Conservation (phyloP, 495 filamentous ascomycete species). For the Platismatia glauca region DNA sequence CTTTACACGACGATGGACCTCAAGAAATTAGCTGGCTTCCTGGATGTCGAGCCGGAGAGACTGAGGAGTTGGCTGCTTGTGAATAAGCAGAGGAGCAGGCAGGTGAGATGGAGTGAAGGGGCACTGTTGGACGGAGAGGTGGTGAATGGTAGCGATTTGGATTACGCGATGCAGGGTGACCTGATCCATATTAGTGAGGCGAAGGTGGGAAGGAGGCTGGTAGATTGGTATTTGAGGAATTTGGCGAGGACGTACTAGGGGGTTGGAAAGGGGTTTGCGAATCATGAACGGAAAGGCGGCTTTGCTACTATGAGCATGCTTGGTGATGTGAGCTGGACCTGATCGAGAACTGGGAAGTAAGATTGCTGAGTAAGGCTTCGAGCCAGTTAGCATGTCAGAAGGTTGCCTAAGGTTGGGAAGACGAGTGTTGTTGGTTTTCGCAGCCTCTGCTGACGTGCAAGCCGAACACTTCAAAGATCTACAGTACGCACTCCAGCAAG, state of each 20-base stretch:
- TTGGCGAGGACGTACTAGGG: slow-evolving; percentile 76
- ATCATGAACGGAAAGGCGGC: not conserved
- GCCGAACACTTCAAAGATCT: no score
- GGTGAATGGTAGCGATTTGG: slow-evolving; percentile 82
- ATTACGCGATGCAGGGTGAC: slow-evolving; percentile 95
- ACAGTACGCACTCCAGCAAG: no score
- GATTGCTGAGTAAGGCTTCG: not conserved
- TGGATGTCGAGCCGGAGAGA: slow-evolving; percentile 88
- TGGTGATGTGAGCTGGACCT: not conserved
- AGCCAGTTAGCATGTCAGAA: not conserved
- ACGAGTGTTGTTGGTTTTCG: no score
- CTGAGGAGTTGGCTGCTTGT: slow-evolving; percentile 83
- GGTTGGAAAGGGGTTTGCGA: not conserved
- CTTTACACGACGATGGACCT: slow-evolving; percentile 99
- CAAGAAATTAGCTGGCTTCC: slow-evolving; percentile 94
- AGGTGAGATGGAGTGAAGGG: slow-evolving; percentile 88
- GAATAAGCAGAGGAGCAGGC: slow-evolving; percentile 96
- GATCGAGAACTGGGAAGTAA: not conserved
- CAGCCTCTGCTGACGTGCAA: no score
- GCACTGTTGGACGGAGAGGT: slow-evolving; percentile 85
- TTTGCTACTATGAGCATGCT: not conserved
- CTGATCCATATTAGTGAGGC: slow-evolving; percentile 97
- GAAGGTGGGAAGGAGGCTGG: slow-evolving; percentile 90
- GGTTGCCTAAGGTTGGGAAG: no score
- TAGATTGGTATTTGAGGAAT: slow-evolving; percentile 98